Conservation (phyloP, 129 eudicot genomes). For the Flaveria robusta region DNA sequence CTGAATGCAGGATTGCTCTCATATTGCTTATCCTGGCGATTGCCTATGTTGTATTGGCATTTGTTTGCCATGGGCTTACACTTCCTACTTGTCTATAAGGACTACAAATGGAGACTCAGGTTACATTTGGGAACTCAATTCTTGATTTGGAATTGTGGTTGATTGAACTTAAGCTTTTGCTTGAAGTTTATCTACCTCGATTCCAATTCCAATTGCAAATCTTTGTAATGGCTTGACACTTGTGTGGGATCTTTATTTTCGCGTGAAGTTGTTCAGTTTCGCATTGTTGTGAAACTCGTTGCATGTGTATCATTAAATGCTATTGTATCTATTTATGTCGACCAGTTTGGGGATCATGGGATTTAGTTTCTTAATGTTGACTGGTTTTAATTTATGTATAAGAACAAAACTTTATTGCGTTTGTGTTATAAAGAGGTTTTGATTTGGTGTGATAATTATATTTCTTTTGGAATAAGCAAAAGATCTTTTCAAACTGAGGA, state of each 20-base stretch:
- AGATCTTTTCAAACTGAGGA: no score
- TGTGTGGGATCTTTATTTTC: constrained; percentile 9
- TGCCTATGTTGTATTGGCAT: constrained; percentile 69
- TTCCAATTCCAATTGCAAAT: constrained; percentile 20
- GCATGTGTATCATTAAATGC: constrained; percentile 19
- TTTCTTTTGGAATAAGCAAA: no score
- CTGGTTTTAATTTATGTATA: neutral
- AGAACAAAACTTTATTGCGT: constrained; percentile 15
- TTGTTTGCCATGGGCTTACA: constrained; percentile 77
- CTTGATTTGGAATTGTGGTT: neutral
- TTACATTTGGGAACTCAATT: neutral
- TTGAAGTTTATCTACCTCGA: constrained; percentile 13
- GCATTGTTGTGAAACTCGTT: constrained; percentile 16
- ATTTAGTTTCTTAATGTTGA: neutral
- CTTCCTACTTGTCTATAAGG: constrained; percentile 64
- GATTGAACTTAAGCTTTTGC: neutral
- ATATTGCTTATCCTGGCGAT: constrained; percentile 76
- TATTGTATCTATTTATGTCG: constrained; percentile 20
- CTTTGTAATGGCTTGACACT: constrained; percentile 1
- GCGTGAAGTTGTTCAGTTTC: constrained; percentile 31
- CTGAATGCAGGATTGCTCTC: constrained; percentile 69
- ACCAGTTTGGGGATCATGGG: constrained; percentile 20
- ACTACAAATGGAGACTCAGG: constrained; percentile 13
- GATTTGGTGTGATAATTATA: constrained; percentile 2
- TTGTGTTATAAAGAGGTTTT: constrained; percentile 27